Percentiles rank a stretch among this genome's conserved stretches.
Conservation (phyloP, 2,329 filamentous ascomycete species). For the Colletotrichum sp. region DNA sequence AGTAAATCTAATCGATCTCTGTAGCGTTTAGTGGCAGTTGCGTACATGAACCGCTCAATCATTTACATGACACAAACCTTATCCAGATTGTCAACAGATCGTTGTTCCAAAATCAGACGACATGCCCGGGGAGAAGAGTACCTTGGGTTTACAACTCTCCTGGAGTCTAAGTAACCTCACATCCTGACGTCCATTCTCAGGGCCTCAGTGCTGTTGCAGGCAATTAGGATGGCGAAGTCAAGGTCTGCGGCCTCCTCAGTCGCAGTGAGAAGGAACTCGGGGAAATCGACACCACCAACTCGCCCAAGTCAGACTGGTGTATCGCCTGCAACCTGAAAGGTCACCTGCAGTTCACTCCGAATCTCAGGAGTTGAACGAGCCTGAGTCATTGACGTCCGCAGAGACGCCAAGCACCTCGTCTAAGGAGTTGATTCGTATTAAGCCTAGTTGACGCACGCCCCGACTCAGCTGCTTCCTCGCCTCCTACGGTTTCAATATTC, state of each 20-base stretch:
- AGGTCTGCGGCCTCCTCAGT: conserved; percentile 72
- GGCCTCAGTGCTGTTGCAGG: conserved; percentile 64
- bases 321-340: not conserved
- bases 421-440: not conserved
- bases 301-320: conserved; percentile 51
- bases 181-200: not conserved
- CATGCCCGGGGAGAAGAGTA: not conserved
- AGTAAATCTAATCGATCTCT: not conserved
- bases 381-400: not conserved
- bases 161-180: not conserved
- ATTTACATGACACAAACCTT: not conserved
- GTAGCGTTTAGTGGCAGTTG: not conserved
- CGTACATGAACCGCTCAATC: not conserved
- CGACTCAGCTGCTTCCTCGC: not conserved
- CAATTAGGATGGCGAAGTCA: conserved; percentile 68
- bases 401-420: not conserved
- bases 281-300: conserved; percentile 65
- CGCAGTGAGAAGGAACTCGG: conserved; percentile 73
- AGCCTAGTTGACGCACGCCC: not conserved
- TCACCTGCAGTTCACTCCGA: not conserved
- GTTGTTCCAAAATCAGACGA: not conserved
- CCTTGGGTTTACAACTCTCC: not conserved
- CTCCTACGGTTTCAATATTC: not conserved
- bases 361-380: not conserved
- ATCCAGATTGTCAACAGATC: not conserved